These are phyloP conservation scores for Penicillium cinerascens DNA, from an alignment of 495 filamentous ascomycete genomes.

Conservation along the genomic window DNA sequence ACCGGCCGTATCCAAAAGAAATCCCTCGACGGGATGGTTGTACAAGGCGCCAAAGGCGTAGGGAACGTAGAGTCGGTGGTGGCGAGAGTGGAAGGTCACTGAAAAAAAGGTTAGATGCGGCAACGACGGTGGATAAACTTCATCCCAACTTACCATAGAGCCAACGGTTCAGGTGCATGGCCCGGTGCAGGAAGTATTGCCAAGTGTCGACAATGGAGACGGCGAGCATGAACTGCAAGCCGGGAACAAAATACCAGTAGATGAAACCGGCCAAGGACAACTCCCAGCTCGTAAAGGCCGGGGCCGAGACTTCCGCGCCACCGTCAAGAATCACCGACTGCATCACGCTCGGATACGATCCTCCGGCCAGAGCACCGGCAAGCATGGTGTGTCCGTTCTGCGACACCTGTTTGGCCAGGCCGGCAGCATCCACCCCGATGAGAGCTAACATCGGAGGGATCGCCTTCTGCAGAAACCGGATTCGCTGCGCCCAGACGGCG, in stretches of 20 bases:
- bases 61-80: constrained; percentile 94
- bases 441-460: constrained; percentile 56
- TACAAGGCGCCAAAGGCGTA: constrained; percentile 97
- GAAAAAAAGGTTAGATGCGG: not conserved
- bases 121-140: not conserved
- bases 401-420: constrained; percentile 35
- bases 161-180: constrained; percentile 94
- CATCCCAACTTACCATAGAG: constrained; percentile 75
- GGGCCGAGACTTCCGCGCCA: constrained; percentile 31
- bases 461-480: constrained; percentile 66
- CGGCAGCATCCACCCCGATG: constrained; percentile 40
- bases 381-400: constrained; percentile 55
- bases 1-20: constrained; percentile 87
- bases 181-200: constrained; percentile 94
- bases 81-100: constrained; percentile 88
- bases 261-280: constrained; percentile 65
- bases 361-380: constrained; percentile 67
- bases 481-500: constrained; percentile 71
- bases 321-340: constrained; percentile 33
- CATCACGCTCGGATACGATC: constrained; percentile 58
- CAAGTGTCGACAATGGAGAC: constrained; percentile 82
- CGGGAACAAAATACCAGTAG: constrained; percentile 76
- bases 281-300: constrained; percentile 63
- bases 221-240: constrained; percentile 67
- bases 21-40: constrained; percentile 88